A percentile compares a stretch with the other conserved stretches of the same genome.
phyloP scores from a whole-genome alignment of 805 yeast genomes.

The Candida patagonica region DNA sequence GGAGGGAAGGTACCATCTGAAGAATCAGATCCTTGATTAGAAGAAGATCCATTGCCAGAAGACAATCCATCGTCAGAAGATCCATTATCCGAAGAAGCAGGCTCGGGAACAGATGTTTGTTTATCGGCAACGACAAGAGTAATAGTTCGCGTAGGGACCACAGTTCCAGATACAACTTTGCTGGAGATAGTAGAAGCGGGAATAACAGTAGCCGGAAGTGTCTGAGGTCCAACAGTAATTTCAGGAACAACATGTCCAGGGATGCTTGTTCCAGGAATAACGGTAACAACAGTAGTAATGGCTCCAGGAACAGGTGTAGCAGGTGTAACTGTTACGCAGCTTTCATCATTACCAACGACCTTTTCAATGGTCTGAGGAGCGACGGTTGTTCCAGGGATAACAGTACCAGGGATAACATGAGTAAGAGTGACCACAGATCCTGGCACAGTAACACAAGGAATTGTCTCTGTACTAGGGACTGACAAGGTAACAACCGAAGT shows the following conservation, averaged over 20 bases:
- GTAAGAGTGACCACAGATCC: neutral
- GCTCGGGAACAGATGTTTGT: neutral
- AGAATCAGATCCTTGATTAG: neutral
- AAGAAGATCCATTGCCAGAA: neutral
- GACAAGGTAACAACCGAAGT: neutral
- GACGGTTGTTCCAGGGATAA: constrained; percentile 13
- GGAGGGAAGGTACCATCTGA: constrained; percentile 8
- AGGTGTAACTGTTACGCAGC: constrained; percentile 5
- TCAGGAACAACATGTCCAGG: constrained; percentile 15
- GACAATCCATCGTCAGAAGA: neutral
- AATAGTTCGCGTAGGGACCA: constrained; percentile 8
- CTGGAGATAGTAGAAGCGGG: constrained; percentile 1
- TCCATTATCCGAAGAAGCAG: neutral
- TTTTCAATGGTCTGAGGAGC: constrained; percentile 6
- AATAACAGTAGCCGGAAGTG: constrained; percentile 8
- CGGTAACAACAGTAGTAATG: neutral
- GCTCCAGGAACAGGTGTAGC: constrained; percentile 5
- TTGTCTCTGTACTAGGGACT: neutral
- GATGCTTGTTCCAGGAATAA: constrained; percentile 2
- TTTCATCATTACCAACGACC: too few relatives aligned
- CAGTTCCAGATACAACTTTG: constrained; percentile 11
- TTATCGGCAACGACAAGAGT: constrained; percentile 5
- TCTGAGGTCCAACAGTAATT: constrained; percentile 6
- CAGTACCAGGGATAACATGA: constrained; percentile 15
- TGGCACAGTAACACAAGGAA: neutral